Percentiles rank a stretch among this genome's conserved stretches.
These are phyloP conservation scores for Aspergillus melleus DNA, from an alignment of 2,329 filamentous ascomycete species.

Conservation along the genomic window DNA sequence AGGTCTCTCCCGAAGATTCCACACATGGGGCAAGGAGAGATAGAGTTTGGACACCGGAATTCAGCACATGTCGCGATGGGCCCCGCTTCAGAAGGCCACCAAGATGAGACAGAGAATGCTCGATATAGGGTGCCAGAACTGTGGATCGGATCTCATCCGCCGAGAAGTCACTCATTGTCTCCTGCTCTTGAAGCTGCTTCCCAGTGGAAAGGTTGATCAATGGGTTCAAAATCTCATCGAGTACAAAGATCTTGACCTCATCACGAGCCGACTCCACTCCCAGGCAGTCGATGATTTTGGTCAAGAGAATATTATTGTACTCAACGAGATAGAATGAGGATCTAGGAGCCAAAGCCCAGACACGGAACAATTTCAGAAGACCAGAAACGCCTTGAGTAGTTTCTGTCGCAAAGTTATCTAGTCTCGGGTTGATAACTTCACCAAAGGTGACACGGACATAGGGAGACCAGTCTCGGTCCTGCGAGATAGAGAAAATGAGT, in stretches of 20 bases:
- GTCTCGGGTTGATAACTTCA: slow-evolving; percentile 73
- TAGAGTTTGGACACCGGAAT: slow-evolving; percentile 75
- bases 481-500: slow-evolving; percentile 72
- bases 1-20: slow-evolving; percentile 61
- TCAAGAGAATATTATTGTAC: slow-evolving; percentile 61
- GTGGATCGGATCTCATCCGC: slow-evolving; percentile 36
- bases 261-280: slow-evolving; percentile 74
- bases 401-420: slow-evolving; percentile 77
- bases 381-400: slow-evolving; percentile 88
- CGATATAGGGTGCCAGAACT: slow-evolving; percentile 59
- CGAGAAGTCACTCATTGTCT: slow-evolving; percentile 42
- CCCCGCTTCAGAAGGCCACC: slow-evolving; percentile 56
- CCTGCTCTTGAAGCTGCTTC: slow-evolving; percentile 53
- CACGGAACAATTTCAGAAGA: slow-evolving; percentile 74
- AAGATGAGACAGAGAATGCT: slow-evolving; percentile 60
- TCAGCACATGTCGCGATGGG: slow-evolving; percentile 71
- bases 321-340: slow-evolving; percentile 69
- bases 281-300: slow-evolving; percentile 71
- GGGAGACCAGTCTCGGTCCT: slow-evolving; percentile 67
- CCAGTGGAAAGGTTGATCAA: slow-evolving; percentile 63
- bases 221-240: slow-evolving; percentile 70
- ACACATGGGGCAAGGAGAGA: slow-evolving; percentile 74
- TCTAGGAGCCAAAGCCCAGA: slow-evolving; percentile 70
- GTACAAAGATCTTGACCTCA: slow-evolving; percentile 78
- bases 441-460: slow-evolving; percentile 71